These are phyloP conservation scores for Strigomonas culicis DNA, from an alignment of 208 protist genomes.

Conservation along the genomic window DNA sequence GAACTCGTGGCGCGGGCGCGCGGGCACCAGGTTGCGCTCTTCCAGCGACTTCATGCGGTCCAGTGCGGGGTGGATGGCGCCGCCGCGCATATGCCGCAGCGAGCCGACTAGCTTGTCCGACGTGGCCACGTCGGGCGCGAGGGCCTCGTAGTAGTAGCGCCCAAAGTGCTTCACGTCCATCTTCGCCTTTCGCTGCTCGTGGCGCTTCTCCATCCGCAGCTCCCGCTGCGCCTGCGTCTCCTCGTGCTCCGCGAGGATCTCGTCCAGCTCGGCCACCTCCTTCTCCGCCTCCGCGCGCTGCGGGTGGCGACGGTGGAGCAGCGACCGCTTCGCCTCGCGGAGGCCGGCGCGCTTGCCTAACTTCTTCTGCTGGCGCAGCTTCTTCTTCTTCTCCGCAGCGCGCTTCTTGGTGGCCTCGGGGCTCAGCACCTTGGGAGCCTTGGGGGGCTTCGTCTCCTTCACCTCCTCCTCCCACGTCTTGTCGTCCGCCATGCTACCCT, in stretches of 20 bases:
- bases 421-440: slow-evolving; percentile 12
- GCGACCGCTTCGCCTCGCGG: slow-evolving; percentile 34
- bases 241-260: slow-evolving; percentile 35
- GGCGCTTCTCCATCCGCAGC: slow-evolving; percentile 33
- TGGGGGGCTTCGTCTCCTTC: slow-evolving; percentile 36
- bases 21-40: slow-evolving; percentile 86
- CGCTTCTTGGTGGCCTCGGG: slow-evolving; percentile 28
- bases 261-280: slow-evolving; percentile 59
- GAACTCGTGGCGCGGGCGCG: slow-evolving; percentile 83
- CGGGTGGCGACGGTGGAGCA: slow-evolving; percentile 77
- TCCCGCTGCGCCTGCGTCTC: slow-evolving; percentile 35
- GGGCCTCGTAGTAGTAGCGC: slow-evolving; percentile 75
- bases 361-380: slow-evolving; percentile 50
- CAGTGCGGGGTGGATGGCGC: slow-evolving; percentile 65
- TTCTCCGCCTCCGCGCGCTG: slow-evolving; percentile 38
- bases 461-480: slow-evolving; percentile 82
- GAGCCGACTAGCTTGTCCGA: slow-evolving; percentile 74
- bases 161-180: slow-evolving; percentile 78
- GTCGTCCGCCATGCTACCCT: slow-evolving; percentile 61
- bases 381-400: slow-evolving; percentile 30
- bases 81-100: slow-evolving; percentile 69
- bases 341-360: slow-evolving; percentile 28
- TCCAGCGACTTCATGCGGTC: slow-evolving; percentile 90
- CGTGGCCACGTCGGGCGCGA: slow-evolving; percentile 70
- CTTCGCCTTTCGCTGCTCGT: slow-evolving; percentile 52